Evolutionary conservation across 371 early-diverging fungal genomes (phyloP).

Genomic region (Coemansia sp.): DNA sequence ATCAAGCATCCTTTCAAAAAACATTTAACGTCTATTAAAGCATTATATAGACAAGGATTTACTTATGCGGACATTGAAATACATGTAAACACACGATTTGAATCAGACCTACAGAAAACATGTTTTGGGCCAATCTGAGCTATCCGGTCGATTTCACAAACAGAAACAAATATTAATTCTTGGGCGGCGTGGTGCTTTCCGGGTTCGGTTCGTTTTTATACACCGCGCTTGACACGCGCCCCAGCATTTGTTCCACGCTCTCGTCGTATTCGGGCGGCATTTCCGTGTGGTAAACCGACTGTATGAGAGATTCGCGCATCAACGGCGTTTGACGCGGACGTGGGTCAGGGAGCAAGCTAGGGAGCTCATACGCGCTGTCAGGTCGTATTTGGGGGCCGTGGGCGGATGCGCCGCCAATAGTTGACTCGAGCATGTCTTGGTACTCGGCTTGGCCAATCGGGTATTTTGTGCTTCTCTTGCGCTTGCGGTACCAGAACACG

Average conservation of each 20-base stretch:
- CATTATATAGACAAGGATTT: too few species aligned
- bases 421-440: conserved; percentile 1
- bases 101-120: too few species aligned
- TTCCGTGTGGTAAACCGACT: neutral
- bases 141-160: neutral
- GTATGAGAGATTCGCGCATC: neutral
- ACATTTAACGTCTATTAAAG: too few species aligned
- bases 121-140: neutral
- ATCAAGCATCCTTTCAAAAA: too few species aligned
- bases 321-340: neutral
- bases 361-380: neutral
- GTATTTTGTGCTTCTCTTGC: neutral
- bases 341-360: neutral
- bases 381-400: neutral
- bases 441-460: conserved; percentile 1
- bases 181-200: neutral
- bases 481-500: neutral
- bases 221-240: neutral
- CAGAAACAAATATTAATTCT: neutral
- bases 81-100: too few species aligned
- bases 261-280: conserved; percentile 1
- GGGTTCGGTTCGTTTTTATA: neutral
- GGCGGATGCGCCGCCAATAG: neutral
- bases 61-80: too few species aligned
- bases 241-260: neutral